Evolutionary conservation across 345 rosid species (phyloP), one percentile per base, ranked within the genome.

Genomic region (Linum tenue): DNA sequence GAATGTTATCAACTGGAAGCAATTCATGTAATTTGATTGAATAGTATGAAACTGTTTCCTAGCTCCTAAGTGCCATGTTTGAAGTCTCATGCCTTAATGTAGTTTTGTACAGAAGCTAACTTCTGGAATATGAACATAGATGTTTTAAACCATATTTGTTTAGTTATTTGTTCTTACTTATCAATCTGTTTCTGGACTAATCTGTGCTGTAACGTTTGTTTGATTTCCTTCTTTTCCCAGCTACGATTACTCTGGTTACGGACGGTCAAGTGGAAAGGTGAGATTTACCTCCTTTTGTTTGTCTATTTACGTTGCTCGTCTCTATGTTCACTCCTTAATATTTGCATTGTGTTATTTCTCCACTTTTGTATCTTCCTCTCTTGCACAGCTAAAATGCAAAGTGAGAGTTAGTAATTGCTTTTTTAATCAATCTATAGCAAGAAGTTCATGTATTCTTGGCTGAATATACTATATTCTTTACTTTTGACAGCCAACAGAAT

Each of bases 201-300:
- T 39, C 39, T 67, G 55, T 63, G 76, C 64, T 69, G 65, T 59
- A 39, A 22, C 31, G 31, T 22, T 22, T 67, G 37, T 31, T 11
- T 68, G 35, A 22, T 67, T 37, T 41, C 66, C 67, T 42, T 7
- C 38, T 72, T 67, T 68, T 69, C 4, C 31, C 79, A 92, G 98
- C 78, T 90, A 90, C 63, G 98, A 92, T 78, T 92, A 92, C 74
- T 92, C 98, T 64, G 97, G 98, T 60, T 92, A 92, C 65, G 98
- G 98, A 71, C 96, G 81, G 64, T 92, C 98, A 59, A 86, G 83
- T 36, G 98, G 98, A 74, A 89, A 90, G 97, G 97, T 92, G 59
- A 43, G 83, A 44, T 63, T 65, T 44, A 36, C 38, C 48, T 22
- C 31, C 31, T 22, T 22, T 22, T 38, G 7, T 57, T 48, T 37